phyloP scores from a whole-genome alignment of 2,329 filamentous ascomycete species.

The Laburnicola sp. region DNA sequence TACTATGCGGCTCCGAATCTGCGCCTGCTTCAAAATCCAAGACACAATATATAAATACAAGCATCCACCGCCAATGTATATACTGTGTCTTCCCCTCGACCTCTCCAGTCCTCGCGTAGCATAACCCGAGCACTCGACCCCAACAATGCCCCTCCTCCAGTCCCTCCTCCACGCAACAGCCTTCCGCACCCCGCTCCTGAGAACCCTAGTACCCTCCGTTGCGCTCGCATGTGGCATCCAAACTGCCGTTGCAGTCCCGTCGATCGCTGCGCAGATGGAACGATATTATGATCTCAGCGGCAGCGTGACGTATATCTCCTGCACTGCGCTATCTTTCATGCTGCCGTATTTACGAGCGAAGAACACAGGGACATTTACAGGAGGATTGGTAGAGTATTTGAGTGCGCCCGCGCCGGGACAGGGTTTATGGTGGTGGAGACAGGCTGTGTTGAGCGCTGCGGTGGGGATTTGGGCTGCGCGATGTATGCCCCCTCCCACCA shows the following conservation, averaged over 20 bases:
- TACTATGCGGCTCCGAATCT: neutral
- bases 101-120: no score
- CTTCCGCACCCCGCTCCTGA: conserved; percentile 64
- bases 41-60: no score
- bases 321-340: conserved; percentile 64
- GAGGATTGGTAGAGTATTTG: conserved; percentile 37
- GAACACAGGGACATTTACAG: conserved; percentile 51
- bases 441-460: conserved; percentile 57
- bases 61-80: no score
- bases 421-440: conserved; percentile 61
- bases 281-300: conserved; percentile 71
- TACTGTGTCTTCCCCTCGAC: no score
- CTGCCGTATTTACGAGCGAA: conserved; percentile 63
- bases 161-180: conserved; percentile 62
- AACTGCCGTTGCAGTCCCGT: conserved; percentile 64
- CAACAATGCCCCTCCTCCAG: conserved; percentile 44
- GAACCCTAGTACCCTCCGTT: conserved; percentile 64
- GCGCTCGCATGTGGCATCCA: conserved; percentile 67
- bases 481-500: conserved; percentile 53
- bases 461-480: conserved; percentile 66
- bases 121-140: neutral
- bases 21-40: no score
- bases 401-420: conserved; percentile 29
- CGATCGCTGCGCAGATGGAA: conserved; percentile 63
- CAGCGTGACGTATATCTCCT: conserved; percentile 67